Conservation (phyloP, 208 protist species). For the Trypanosoma brucei region DNA sequence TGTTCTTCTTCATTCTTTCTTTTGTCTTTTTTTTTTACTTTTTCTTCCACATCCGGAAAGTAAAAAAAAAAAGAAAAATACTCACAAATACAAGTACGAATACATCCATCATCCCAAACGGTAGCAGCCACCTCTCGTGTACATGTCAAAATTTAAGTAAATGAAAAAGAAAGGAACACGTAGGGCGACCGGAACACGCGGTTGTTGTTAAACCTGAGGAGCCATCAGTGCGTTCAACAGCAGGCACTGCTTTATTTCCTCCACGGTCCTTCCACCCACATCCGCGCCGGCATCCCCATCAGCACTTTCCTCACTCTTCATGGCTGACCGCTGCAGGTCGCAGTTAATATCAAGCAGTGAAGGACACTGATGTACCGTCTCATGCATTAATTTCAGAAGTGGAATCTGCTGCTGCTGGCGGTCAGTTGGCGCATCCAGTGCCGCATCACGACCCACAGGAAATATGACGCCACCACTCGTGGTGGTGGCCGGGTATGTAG, state of each 20-base stretch:
- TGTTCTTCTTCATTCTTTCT: too few relatives aligned
- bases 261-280: slow-evolving; percentile 14
- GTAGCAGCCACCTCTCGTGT: too few relatives aligned
- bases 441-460: slow-evolving; percentile 16
- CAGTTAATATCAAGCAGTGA: slow-evolving; percentile 40
- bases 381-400: slow-evolving; percentile 31
- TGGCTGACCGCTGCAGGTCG: slow-evolving; percentile 11
- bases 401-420: slow-evolving; percentile 10
- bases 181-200: background rate
- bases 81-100: too few relatives aligned
- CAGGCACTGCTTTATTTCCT: slow-evolving; percentile 37
- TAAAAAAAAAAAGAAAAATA: too few relatives aligned
- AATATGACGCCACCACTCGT: slow-evolving; percentile 2
- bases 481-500: slow-evolving; percentile 11
- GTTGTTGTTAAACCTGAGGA: background rate
- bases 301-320: slow-evolving; percentile 12
- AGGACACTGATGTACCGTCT: slow-evolving; percentile 18
- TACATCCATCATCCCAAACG: too few relatives aligned
- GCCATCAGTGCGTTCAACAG: slow-evolving; percentile 50
- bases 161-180: background rate
- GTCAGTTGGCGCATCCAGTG: slow-evolving; percentile 11
- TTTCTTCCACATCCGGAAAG: too few relatives aligned
- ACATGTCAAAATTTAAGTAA: slow-evolving; percentile 13
- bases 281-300: background rate
- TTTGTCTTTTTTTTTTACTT: too few relatives aligned